Evolutionary conservation across 352 stramenopile genomes (phyloP), one percentile per base, ranked within the genome.

Genomic region (Phytophthora cactorum): DNA sequence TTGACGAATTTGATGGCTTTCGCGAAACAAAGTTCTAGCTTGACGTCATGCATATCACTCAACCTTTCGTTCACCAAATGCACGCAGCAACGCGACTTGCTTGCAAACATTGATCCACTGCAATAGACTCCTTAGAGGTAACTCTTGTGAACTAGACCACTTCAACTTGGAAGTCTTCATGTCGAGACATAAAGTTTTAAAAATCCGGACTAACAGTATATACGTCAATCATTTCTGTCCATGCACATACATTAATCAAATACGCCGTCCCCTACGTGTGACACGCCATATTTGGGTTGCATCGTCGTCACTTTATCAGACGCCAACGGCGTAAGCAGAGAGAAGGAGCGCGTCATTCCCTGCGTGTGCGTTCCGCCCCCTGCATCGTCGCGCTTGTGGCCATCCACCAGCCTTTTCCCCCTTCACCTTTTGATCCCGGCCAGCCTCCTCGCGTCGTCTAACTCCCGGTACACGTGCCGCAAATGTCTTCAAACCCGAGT

Each of bases 401-500:
- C 12, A 27, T 46, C 44, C 51, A 0, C 11, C 7, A 10, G 44
- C 8, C 38, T n/a, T 45, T 3, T 54, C 22, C 66, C 66, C 66
- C 66, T 50, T 52, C 15, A 32, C 47, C 46, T 59, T 15, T 4
- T 27, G 17, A 29, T 54, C 28, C 17, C 7, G 27, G 15, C 27
- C 28, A 52, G 28, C 12, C 28, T 14, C 25, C 34, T 65, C 22
- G 49, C 27, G 2, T 27, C 15, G 5, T 36, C 8, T 6, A 61
- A 27, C 4, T 46, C 49, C 17, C 25, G 4, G 46, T 70, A 49
- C 11, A 32, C n/a, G 11, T 57, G 43, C 52, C 39, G 27, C 31
- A 58, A 70, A 77, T 77, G 71, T 14, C 71, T 5, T 79, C 63
- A 10, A 83, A 90, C 55, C 79, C 82, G 12, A 82, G 77, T 32